These are phyloP conservation scores for Ophiosphaerella korrae DNA, from an alignment of 2,329 filamentous ascomycete genomes.

Conservation along the genomic window DNA sequence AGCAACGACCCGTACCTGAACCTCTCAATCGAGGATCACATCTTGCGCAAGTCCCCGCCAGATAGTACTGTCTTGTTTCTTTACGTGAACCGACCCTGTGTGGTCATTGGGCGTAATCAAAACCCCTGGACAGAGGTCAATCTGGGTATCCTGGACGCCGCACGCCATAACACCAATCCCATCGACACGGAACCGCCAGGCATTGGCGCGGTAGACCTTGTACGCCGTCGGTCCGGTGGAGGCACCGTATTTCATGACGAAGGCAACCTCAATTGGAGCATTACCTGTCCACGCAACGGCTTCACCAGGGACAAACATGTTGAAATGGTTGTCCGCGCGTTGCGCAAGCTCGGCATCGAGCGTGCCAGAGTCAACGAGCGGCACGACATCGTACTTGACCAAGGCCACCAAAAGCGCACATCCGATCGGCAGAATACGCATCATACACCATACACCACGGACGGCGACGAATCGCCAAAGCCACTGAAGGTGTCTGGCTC, in stretches of 20 bases:
- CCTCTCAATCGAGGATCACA: slow-evolving; percentile 89
- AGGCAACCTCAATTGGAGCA: slow-evolving; percentile 93
- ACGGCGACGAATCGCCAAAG: slow-evolving; percentile 33
- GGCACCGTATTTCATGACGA: slow-evolving; percentile 93
- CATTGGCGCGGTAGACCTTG: slow-evolving; percentile 62
- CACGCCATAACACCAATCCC: slow-evolving; percentile 22
- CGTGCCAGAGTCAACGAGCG: slow-evolving; percentile 80
- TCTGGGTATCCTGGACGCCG: slow-evolving; percentile 63
- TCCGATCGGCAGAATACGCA: slow-evolving; percentile 50
- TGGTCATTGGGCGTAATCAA: slow-evolving; percentile 94
- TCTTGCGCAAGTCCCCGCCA: slow-evolving; percentile 74
- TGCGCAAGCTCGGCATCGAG: slow-evolving; percentile 64
- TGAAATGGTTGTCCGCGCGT: slow-evolving; percentile 87
- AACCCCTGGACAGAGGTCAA: slow-evolving; percentile 96
- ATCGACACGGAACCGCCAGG: slow-evolving; percentile 44
- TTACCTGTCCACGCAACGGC: slow-evolving; percentile 75
- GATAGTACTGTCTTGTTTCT: slow-evolving; percentile 81
- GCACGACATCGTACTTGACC: slow-evolving; percentile 87
- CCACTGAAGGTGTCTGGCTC: slow-evolving; percentile 85
- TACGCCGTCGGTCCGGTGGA: slow-evolving; percentile 84
- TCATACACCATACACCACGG: slow-evolving; percentile 49
- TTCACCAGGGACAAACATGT: slow-evolving; percentile 90
- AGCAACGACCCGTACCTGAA: slow-evolving; percentile 82
- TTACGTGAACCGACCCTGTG: slow-evolving; percentile 84
- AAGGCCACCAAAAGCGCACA: slow-evolving; percentile 38